Evolutionary conservation across 345 rosid genomes (phyloP), one percentile per base, ranked within the genome.

Genomic region (Eucalyptus albens): DNA sequence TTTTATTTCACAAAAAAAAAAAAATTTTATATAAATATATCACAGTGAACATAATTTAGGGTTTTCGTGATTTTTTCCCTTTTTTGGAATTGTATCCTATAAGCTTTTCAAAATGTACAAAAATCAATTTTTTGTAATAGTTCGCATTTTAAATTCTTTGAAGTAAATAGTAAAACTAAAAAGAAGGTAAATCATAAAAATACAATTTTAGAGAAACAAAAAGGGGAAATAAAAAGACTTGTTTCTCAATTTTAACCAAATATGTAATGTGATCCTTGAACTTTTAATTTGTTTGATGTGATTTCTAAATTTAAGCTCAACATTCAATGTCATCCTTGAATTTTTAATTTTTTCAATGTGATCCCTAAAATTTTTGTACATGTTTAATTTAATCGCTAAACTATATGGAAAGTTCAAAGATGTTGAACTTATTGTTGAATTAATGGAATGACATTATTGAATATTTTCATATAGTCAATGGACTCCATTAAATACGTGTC

Each of bases 321-420:
- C 1, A 4, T 9, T 4, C 1, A 60, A 60, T 60, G 1, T 27
- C 15, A 3, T 27, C 8, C 31, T 11, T 27, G 1, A 60, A 60
- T 2, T 27, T 60, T 11, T 26, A 26, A 60, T 60, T 27, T 60
- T 4, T 60, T 60, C 2, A 11, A 60, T 27, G 2, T 60, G 4
- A 4, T 60, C 4, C 8, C 14, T 26, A 1, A 6, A 60, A 0
- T 26, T 60, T 60, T 27, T 11, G 2, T 60, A 2, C 3, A 12
- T 60, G 3, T 60, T 27, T 8, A 60, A 27, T 27, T 60, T 60
- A 60, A 1, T 60, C 31, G 0, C 4, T 6, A 6, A 27, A 27
- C 0, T 60, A 27, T 27, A 60, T 27, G 8, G 3, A 60, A 60
- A 26, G 56, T 53, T 53, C 22, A 53, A 53, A 51, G 55, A 51